Evolutionary conservation across 2,329 filamentous ascomycete species (phyloP).

Genomic region (Alternaria gansuensis): DNA sequence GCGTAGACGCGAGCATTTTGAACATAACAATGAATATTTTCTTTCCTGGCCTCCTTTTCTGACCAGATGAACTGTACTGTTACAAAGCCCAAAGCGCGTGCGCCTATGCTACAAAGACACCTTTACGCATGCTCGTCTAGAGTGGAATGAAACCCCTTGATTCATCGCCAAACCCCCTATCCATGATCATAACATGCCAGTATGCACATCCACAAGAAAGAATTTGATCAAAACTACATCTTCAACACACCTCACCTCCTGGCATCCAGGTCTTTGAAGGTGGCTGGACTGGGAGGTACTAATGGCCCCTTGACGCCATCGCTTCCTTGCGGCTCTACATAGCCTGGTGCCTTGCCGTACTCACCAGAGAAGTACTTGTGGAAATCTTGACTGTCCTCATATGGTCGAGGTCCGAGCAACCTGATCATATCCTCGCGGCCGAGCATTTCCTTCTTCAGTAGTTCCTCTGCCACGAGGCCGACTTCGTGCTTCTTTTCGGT

Average conservation of each 20-base stretch:
- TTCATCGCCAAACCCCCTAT: conserved; percentile 4
- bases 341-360: conserved; percentile 45
- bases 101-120: conserved; percentile 8
- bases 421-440: conserved; percentile 91
- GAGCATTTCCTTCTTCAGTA: conserved; percentile 90
- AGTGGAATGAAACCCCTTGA: conserved; percentile 17
- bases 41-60: not conserved
- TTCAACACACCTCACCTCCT: conserved; percentile 7
- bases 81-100: conserved; percentile 5
- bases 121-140: conserved; percentile 13
- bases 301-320: conserved; percentile 48
- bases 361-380: conserved; percentile 81
- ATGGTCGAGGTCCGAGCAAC: conserved; percentile 83
- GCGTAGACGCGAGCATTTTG: rapidly evolving
- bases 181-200: conserved; percentile 9
- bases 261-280: conserved; percentile 29
- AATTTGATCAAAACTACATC: not conserved
- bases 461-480: conserved; percentile 88
- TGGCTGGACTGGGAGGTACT: conserved; percentile 44
- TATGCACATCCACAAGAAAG: not conserved
- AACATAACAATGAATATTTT: conserved; percentile 2
- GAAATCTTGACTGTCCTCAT: conserved; percentile 87
- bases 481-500: conserved; percentile 87
- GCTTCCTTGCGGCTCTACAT: conserved; percentile 46
- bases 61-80: not conserved